These are phyloP conservation scores for Trichoderma oligosporum DNA, from an alignment of 2,329 filamentous ascomycete species.

Conservation along the genomic window DNA sequence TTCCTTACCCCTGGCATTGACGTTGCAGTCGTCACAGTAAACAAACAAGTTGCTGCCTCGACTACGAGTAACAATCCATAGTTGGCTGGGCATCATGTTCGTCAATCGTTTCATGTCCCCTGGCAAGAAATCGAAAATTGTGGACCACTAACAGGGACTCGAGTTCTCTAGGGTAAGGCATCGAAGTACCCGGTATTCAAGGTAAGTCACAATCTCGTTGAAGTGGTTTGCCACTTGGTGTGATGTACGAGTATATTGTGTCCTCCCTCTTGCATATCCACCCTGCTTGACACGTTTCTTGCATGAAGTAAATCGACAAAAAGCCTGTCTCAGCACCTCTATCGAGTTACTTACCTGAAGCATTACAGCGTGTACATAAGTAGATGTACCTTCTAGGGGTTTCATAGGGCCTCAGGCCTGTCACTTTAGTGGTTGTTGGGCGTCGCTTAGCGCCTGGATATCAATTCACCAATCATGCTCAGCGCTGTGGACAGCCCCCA, in stretches of 20 bases:
- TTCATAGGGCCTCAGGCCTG: not conserved
- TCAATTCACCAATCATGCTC: not conserved
- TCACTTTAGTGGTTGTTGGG: not conserved
- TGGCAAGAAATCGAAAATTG: not conserved
- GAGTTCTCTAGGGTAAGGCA: not conserved
- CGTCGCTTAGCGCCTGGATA: not conserved
- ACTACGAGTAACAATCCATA: no score
- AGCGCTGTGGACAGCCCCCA: not conserved
- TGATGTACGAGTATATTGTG: no score
- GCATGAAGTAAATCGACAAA: no score
- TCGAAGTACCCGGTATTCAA: no score
- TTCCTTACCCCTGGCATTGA: not conserved
- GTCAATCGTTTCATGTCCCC: slow-evolving; percentile 4
- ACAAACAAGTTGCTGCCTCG: not conserved
- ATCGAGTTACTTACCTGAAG: no score
- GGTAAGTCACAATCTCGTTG: no score
- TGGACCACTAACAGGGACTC: not conserved
- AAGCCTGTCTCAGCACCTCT: no score
- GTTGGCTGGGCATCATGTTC: not conserved
- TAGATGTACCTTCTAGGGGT: not conserved
- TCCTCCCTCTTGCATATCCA: no score
- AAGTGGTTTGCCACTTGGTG: no score
- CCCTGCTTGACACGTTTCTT: no score
- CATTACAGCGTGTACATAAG: no score
- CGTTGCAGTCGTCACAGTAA: not conserved